Evolutionary conservation across 352 stramenopile species (phyloP).

Genomic region (Thraustochytrium sp.): DNA sequence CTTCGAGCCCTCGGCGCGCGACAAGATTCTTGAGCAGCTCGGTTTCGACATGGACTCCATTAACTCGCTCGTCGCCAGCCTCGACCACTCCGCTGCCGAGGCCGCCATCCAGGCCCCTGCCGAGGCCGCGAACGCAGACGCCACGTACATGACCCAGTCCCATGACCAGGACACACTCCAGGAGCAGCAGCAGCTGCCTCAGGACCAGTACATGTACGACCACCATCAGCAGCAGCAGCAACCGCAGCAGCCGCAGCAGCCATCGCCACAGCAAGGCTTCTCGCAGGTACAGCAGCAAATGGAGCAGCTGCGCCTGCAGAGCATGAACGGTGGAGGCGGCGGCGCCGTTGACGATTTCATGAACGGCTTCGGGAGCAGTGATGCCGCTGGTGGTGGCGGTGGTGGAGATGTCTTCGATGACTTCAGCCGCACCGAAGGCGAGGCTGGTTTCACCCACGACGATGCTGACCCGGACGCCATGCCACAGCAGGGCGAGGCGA

Average conservation of each 20-base stretch:
- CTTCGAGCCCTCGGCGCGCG: slow-evolving; percentile 44
- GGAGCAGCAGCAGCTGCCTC: neutral
- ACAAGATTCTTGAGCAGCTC: slow-evolving; percentile 46
- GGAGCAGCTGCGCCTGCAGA: neutral
- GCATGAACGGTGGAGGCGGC: slow-evolving; percentile 77
- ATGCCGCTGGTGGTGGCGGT: slow-evolving; percentile 76
- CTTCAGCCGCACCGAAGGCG: slow-evolving; percentile 49
- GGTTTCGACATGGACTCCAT: slow-evolving; percentile 40
- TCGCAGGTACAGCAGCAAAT: slow-evolving; percentile 41
- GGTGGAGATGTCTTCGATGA: slow-evolving; percentile 67
- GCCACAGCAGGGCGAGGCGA: neutral
- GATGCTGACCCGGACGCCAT: neutral
- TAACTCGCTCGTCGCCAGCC: slow-evolving; percentile 10
- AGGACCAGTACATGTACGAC: neutral
- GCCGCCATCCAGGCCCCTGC: neutral
- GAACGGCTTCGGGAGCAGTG: slow-evolving; percentile 86
- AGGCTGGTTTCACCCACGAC: neutral
- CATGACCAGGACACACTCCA: slow-evolving; percentile 4
- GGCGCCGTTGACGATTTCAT: slow-evolving; percentile 88
- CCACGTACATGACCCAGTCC: neutral
- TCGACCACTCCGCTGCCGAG: neutral
- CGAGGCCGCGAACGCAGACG: neutral
- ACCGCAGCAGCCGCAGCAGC: no score
- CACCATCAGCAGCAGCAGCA: neutral
- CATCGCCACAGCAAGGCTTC: neutral